Conservation (phyloP, 768 basidiomycete genomes). For the Pisolithus microcarpus region DNA sequence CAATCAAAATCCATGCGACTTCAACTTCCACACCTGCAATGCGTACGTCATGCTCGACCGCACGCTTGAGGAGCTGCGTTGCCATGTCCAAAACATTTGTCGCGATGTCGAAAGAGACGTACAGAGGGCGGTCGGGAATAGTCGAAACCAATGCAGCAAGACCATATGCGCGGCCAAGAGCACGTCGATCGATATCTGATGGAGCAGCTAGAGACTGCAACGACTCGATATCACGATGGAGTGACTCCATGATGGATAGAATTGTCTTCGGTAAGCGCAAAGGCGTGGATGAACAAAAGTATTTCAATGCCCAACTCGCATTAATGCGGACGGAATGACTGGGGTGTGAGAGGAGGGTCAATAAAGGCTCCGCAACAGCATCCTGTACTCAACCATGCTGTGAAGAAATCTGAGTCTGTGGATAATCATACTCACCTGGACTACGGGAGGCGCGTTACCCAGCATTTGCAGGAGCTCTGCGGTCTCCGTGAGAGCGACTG, state of each 20-base stretch:
- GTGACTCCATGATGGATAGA: slow-evolving; percentile 66
- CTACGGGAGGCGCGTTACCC: slow-evolving; percentile 85
- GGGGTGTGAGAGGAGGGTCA: slow-evolving; percentile 81
- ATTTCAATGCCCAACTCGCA: slow-evolving; percentile 80
- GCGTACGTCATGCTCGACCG: slow-evolving; percentile 84
- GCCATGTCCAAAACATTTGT: slow-evolving; percentile 89
- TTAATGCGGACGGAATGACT: slow-evolving; percentile 81
- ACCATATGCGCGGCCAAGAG: slow-evolving; percentile 85
- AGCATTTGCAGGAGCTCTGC: slow-evolving; percentile 81
- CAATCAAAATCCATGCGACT: slow-evolving; percentile 89
- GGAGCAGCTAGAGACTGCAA: slow-evolving; percentile 67
- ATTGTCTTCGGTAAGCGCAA: slow-evolving; percentile 77
- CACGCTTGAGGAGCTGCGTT: slow-evolving; percentile 80
- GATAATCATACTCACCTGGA: slow-evolving; percentile 48
- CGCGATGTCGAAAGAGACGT: slow-evolving; percentile 90
- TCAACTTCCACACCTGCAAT: slow-evolving; percentile 81
- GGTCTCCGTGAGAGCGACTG: slow-evolving; percentile 74
- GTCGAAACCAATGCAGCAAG: slow-evolving; percentile 82
- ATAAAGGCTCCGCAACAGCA: slow-evolving; percentile 74
- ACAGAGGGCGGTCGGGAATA: slow-evolving; percentile 81
- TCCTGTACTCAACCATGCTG: slow-evolving; percentile 43
- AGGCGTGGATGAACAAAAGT: slow-evolving; percentile 88
- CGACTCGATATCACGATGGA: slow-evolving; percentile 75
- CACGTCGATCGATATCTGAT: slow-evolving; percentile 60
- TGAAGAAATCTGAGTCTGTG: not conserved